Evolutionary conservation across 2,329 filamentous ascomycete species (phyloP), one percentile per base, ranked within the genome.

Genomic region (Hawksworthiomyces lignivorus): DNA sequence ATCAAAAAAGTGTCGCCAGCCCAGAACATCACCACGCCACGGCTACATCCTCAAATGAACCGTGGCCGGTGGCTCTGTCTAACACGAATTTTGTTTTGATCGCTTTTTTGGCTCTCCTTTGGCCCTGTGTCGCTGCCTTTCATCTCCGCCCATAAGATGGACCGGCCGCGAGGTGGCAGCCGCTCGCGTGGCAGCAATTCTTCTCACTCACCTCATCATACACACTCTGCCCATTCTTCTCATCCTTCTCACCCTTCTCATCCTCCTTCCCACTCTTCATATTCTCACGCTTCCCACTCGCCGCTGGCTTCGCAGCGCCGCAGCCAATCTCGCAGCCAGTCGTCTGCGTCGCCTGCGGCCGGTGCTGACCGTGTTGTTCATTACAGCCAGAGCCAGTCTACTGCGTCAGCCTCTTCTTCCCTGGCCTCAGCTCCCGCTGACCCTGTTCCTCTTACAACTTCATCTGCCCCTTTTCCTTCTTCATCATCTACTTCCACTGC

Each of bases 351-450:
- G 20, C 34, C 33, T 3, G 28, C 37, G 12, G 20, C 15, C 19
- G 32, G n/a, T 22, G 32, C 7, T 26, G 24, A 12, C 12, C 24
- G 8, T 15, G 7, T 36, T 37, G 18, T n/a, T 14, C 27, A 18
- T 5, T n/a, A n/a, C n/a, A n/a, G n/a, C n/a, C n/a, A n/a, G 18
- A 7, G 7, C 12, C 36, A 20, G 24, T 8, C 24, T 26, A 12
- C 8, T 12, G 8, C 44, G 11, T 18, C 24, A 12, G 19, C 26
- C 7, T 32, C 24, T 4, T 35, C 40, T 60, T 62, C 48, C 56
- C 62, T 18, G 4, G 5, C 14, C 4, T 4, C 37, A 9, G 18
- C 20, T 5, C 5, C 19, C 5, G 18, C 28, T 8, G 20, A 4
- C 7, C 20, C 20, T 18, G 22, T 18, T 15, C 24, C 9, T 37